These are phyloP conservation scores for Neonectria faginata DNA, from an alignment of 2,329 filamentous ascomycete genomes.

Conservation along the genomic window DNA sequence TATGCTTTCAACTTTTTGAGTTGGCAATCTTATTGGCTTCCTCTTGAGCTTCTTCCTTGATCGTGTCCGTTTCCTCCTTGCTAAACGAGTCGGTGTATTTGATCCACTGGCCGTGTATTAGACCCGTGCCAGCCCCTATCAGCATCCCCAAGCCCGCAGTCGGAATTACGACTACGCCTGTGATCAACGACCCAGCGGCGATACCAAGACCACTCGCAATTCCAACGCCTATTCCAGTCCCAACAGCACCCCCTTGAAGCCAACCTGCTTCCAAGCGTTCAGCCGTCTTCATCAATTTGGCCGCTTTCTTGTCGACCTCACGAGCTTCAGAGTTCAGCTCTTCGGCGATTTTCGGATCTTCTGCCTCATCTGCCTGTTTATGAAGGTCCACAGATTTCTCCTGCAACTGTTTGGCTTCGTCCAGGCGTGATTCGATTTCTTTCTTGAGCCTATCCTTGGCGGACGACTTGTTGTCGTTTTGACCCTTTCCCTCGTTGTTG, in stretches of 20 bases:
- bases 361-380: conserved; percentile 30
- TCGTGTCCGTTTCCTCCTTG: conserved; percentile 35
- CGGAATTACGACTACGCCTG: conserved; percentile 38
- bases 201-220: conserved; percentile 37
- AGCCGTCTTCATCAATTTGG: conserved; percentile 41
- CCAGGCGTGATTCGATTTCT: conserved; percentile 33
- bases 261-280: conserved; percentile 37
- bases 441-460: conserved; percentile 33
- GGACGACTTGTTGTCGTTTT: conserved; percentile 10
- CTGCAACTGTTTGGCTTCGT: conserved; percentile 34
- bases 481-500: conserved; percentile 7
- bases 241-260: conserved; percentile 40
- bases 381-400: conserved; percentile 35
- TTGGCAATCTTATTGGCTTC: conserved; percentile 36
- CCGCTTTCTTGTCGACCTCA: conserved; percentile 37
- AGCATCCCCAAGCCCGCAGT: conserved; percentile 36
- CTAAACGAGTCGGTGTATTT: conserved; percentile 39
- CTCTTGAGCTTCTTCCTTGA: conserved; percentile 35
- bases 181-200: conserved; percentile 34
- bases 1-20: neutral
- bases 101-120: conserved; percentile 38
- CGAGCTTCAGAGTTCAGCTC: conserved; percentile 31
- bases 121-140: conserved; percentile 36
- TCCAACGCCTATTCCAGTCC: conserved; percentile 37
- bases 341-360: conserved; percentile 29